Base-by-base conservation (phyloP, 768 basidiomycete species). In the Dacryopinax primogenitus region DNA sequence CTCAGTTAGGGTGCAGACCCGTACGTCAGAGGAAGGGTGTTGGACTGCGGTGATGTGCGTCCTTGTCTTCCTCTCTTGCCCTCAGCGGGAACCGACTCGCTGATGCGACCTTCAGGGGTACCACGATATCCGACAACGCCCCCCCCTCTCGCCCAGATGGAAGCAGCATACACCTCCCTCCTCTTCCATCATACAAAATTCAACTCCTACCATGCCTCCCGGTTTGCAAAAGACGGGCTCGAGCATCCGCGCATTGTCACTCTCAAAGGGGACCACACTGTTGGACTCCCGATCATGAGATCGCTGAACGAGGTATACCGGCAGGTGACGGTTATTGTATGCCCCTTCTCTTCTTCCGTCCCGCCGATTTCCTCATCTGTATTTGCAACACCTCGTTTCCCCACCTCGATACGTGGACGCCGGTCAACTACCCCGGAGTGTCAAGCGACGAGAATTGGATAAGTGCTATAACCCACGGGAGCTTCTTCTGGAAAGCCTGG, bases 231-330 rank as follows among this genome's bases (percentile, higher is more conserved):
- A 63, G 86, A 88, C 70, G 83, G 84, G 1, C 73, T 75, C 47
- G 80, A 82, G 64, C 87, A 88, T 71, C 92, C 92, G 0, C 80
- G 86, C 36, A 85, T 95, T 47, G 74, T 93, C 66, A 86, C 86
- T 75, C 78, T 92, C 32, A 92, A 92, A 28, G 92, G 92, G 4
- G 92, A 93, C 70, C 92, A 93, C 73, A 90, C 90, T 15, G 88
- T 92, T 68, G 90, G 86, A 7, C 81, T 92, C 18, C 90, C 91
- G 7, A 91, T 93, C 69, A 80, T 94, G 15, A 86, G 90, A 47
- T 82, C 91, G 16, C 75, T 94, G 44, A 75, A 87, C 76, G 84
- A 84, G 70, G 79, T 87, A 28, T 91, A 93, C 72, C 91, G 90
- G 0, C 87, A 88, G 0, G 68, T 75, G 34, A 68, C 68, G 0